Percentiles rank a stretch among this genome's conserved stretches.
phyloP scores from a whole-genome alignment of 495 filamentous ascomycete species.

The Penicillium bovifimosum region DNA sequence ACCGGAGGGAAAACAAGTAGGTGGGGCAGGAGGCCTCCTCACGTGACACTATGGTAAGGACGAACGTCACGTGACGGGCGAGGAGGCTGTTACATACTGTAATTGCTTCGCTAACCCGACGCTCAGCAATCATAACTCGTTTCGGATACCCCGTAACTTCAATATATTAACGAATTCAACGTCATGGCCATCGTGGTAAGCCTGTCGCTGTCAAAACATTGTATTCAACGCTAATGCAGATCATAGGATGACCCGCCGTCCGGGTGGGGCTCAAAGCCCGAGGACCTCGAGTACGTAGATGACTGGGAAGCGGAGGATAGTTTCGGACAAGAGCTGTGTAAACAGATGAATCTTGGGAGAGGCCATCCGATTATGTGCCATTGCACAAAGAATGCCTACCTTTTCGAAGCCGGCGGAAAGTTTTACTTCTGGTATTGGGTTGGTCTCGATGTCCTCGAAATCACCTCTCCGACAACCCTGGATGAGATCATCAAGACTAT shows the following conservation, averaged over 20 bases:
- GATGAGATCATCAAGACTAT: neutral
- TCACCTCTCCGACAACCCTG: neutral
- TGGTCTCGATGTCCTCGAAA: neutral
- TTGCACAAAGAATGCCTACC: conserved; percentile 2
- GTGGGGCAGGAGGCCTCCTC: too few relatives aligned
- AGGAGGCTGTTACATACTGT: too few relatives aligned
- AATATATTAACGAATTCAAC: too few relatives aligned
- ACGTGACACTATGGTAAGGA: too few relatives aligned
- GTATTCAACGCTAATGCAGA: too few relatives aligned
- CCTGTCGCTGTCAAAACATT: too few relatives aligned
- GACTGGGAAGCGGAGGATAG: conserved; percentile 7
- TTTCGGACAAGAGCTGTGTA: neutral
- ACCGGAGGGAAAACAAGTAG: too few relatives aligned
- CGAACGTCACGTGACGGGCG: too few relatives aligned
- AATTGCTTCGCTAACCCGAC: too few relatives aligned
- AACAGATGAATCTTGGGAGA: conserved; percentile 3
- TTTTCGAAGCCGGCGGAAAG: conserved; percentile 5
- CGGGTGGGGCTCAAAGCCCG: conserved; percentile 9
- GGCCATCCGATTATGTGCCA: conserved; percentile 4
- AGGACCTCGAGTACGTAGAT: conserved; percentile 4
- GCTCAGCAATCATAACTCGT: too few relatives aligned
- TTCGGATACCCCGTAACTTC: too few relatives aligned
- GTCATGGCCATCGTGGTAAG: too few relatives aligned
- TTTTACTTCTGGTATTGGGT: neutral
- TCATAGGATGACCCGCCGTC: conserved; percentile 8